phyloP scores from a whole-genome alignment of 2,329 filamentous ascomycete species.

The Tolypocladium ophioglossoides region DNA sequence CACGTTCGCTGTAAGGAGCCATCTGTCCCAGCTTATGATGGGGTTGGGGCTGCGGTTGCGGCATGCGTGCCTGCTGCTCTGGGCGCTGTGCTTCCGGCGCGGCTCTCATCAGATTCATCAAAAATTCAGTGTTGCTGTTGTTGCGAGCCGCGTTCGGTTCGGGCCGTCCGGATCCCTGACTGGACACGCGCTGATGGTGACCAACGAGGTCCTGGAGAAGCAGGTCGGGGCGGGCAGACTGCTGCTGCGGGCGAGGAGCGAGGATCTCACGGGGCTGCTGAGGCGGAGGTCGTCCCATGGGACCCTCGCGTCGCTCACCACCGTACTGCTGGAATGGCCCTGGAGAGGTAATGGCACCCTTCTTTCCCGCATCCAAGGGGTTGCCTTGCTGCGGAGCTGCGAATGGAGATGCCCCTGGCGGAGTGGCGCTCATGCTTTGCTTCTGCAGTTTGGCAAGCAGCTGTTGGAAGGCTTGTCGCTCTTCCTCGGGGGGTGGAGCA shows the following conservation, averaged over 20 bases:
- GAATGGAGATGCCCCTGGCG: constrained; percentile 32
- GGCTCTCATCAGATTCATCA: constrained; percentile 70
- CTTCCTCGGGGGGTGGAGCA: constrained; percentile 40
- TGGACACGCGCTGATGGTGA: constrained; percentile 45
- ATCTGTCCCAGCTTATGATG: constrained; percentile 30
- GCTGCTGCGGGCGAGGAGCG: constrained; percentile 37
- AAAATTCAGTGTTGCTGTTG: constrained; percentile 67
- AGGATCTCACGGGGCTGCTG: constrained; percentile 41
- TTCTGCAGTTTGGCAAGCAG: constrained; percentile 72
- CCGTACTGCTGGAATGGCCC: constrained; percentile 37
- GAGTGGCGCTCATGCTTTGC: constrained; percentile 36
- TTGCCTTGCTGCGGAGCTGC: constrained; percentile 26
- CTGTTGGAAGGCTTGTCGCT: constrained; percentile 78
- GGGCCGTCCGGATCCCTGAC: constrained; percentile 35
- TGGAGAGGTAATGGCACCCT: constrained; percentile 33
- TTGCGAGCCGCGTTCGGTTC: constrained; percentile 33
- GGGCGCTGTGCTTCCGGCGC: constrained; percentile 36
- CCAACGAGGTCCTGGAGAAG: constrained; percentile 50
- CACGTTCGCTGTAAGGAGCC: constrained; percentile 35
- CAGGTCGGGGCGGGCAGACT: constrained; percentile 45
- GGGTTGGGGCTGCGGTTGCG: constrained; percentile 8
- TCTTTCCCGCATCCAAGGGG: constrained; percentile 16
- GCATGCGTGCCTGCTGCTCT: constrained; percentile 30
- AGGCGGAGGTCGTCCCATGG: constrained; percentile 27
- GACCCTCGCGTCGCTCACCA: constrained; percentile 33